These are phyloP conservation scores for Oryza glumipatula DNA, from an alignment of 176 grass and related monocot genomes.

Conservation along the genomic window DNA sequence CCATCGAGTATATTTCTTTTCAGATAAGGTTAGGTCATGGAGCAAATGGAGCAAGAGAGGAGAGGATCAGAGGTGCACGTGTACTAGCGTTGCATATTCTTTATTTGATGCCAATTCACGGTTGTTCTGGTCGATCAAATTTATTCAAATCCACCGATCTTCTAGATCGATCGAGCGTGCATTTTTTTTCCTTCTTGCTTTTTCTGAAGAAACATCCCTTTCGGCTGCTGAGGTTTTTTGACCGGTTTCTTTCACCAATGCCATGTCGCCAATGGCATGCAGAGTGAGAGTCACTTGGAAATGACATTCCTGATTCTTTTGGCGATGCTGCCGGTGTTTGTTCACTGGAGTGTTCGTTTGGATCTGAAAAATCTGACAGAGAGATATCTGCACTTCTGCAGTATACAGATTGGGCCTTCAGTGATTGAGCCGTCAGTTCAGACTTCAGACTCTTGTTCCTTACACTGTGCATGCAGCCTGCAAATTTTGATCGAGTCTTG, in stretches of 20 bases:
- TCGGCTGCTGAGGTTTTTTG: conserved; percentile 40
- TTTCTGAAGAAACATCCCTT: conserved; percentile 31
- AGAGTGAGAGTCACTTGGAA: background rate
- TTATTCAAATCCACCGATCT: background rate
- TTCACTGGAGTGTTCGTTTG: background rate
- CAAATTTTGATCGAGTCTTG: background rate
- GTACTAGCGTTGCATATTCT: background rate
- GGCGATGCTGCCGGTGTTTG: background rate
- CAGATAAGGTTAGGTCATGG: conserved; percentile 45
- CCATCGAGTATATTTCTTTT: background rate
- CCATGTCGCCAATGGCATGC: background rate
- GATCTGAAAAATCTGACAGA: background rate
- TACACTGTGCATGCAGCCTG: background rate
- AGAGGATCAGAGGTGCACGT: conserved; percentile 34
- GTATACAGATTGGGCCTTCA: background rate
- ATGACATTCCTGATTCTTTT: background rate
- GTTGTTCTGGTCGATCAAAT: background rate
- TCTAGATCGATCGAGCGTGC: conserved; percentile 20
- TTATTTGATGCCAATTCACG: background rate
- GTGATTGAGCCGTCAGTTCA: background rate
- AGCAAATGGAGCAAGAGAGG: conserved; percentile 37
- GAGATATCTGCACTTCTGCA: background rate
- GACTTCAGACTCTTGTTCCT: background rate
- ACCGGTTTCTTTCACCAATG: conserved; percentile 16
- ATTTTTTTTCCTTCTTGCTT: background rate